Base-by-base conservation (phyloP, 352 stramenopile genomes). In the Globisporangium polare region DNA sequence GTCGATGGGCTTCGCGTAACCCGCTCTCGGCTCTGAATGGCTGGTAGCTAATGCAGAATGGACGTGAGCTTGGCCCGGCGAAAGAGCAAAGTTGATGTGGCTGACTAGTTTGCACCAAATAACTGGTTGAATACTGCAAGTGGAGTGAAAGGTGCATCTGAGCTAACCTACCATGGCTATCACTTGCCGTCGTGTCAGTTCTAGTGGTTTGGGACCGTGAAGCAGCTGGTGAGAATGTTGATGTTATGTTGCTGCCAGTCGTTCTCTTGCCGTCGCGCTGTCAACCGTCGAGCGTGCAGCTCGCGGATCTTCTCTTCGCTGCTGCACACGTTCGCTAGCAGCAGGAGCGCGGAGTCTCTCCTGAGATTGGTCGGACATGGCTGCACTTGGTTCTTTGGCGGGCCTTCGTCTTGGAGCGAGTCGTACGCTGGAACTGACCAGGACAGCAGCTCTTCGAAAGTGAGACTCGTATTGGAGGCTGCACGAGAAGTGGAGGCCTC, bases 251-350 rank as follows among this genome's bases (percentile, higher is more conserved):
- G 26, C 47, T 54, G 49, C 27, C 49, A 55, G 4, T 42, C 10
- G 26, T 18, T 27, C 3, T 41, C 49, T 26, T 12, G 27, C 2
- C 27, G 49, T 2, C 49, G 33, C 18, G 42, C 49, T n/a, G 17
- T 24, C 49, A 55, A 27, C 20, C 18, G 49, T 3, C 27, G 49
- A n/a, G 49, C 49, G 22, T 53, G 43, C 18, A 62, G 29, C 42
- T 58, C 58, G 7, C 33, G 35, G 13, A 51, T 39, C 37, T 43
- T 51, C 24, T 53, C 26, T 31, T 65, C 49, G 22, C 35, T 53
- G 39, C 58, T 52, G 49, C 58, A 65, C 17, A 64, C 58, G 9
- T 26, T 59, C 17, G 58, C 58, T 17, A 64, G 20, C 10, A 64
- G 49, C 27, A 64, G 26, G n/a, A 64, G 46, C 5, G 49, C 58